Base-by-base conservation (phyloP, 2,329 filamentous ascomycete species). In the Ophiostoma piceae region DNA sequence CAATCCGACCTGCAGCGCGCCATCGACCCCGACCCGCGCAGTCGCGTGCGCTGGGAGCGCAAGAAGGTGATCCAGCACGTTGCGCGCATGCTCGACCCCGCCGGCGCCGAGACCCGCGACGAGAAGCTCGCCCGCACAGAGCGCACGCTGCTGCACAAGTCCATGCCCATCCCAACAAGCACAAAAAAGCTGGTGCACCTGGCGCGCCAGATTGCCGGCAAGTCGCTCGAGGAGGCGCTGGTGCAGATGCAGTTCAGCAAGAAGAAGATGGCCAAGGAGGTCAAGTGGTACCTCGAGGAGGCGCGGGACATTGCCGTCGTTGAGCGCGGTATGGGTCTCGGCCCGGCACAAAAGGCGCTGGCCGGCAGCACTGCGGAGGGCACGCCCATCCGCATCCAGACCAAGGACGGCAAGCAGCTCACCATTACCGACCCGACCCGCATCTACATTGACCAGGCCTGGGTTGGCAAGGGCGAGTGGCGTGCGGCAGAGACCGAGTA, bases 231-330 rank as follows among this genome's bases (percentile, higher is more conserved):
- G 71, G 94, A 99, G 47, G 95, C 95, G 16, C 92, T 98, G 74
- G 81, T 91, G 69, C 95, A 99, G 84, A 97, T 99, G 92, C 87
- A 90, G 70, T 98, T 94, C 82, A 94, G 90, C 79, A 92, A 92
- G 83, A 99, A 99, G 87, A 94, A 93, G 82, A 91, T 90, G 73
- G 92, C 94, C 7, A 83, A 87, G 74, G 92, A 97, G 76, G 87
- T 98, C 37, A 82, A 86, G 74, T 89, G 88, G 76, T 91, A 95
- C 77, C 82, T 99, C 22, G 87, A 95, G 77, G 85, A 91, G 75
- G 94, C 94, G 1, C 87, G 90, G 71, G 92, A 97, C 77, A 82
- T 90, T 76, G 95, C 95, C 47, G 83, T 97, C 74, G 91, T 91
- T 19, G 85, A 85, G 75, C 85, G 90, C 54, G 93, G 92, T 14